These are phyloP conservation scores for Reticulascus tulasneorum DNA, from an alignment of 2,329 filamentous ascomycete species.

Conservation along the genomic window DNA sequence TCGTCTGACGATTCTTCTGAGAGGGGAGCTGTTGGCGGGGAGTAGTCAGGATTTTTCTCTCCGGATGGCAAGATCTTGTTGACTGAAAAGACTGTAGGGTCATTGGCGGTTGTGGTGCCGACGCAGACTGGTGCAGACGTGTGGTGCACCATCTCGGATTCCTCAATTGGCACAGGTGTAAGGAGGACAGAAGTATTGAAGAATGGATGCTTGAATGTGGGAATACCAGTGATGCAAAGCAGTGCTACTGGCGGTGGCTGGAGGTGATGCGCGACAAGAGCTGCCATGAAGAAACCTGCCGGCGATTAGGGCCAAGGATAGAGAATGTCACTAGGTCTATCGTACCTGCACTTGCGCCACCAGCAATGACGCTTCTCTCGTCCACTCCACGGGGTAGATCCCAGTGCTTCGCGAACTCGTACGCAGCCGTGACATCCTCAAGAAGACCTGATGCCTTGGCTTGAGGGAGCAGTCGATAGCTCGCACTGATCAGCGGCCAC, in stretches of 20 bases:
- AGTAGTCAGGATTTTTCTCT: constrained; percentile 16
- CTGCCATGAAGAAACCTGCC: constrained; percentile 27
- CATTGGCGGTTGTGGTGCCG: constrained; percentile 16
- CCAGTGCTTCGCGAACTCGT: constrained; percentile 23
- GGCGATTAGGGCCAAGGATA: not conserved
- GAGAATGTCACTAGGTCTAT: not conserved
- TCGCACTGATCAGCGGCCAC: constrained; percentile 30
- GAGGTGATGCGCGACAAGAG: constrained; percentile 23
- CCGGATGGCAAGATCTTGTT: constrained; percentile 23
- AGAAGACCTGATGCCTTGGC: constrained; percentile 21
- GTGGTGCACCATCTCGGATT: constrained; percentile 18
- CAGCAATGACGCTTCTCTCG: constrained; percentile 24
- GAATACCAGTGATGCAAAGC: constrained; percentile 30
- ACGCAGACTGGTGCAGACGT: constrained; percentile 19
- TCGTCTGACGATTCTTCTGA: not conserved
- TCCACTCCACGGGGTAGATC: too few relatives aligned
- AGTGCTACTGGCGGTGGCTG: constrained; percentile 25
- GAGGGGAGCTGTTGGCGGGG: not conserved
- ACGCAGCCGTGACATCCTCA: constrained; percentile 26
- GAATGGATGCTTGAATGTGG: constrained; percentile 30
- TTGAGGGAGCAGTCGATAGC: constrained; percentile 31
- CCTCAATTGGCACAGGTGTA: constrained; percentile 20
- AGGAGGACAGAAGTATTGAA: constrained; percentile 29
- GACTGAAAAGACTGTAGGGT: constrained; percentile 17
- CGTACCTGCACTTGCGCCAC: constrained; percentile 29